Base-by-base conservation (phyloP, 148 eudicot species). In the Chenopodium berlandieri region DNA sequence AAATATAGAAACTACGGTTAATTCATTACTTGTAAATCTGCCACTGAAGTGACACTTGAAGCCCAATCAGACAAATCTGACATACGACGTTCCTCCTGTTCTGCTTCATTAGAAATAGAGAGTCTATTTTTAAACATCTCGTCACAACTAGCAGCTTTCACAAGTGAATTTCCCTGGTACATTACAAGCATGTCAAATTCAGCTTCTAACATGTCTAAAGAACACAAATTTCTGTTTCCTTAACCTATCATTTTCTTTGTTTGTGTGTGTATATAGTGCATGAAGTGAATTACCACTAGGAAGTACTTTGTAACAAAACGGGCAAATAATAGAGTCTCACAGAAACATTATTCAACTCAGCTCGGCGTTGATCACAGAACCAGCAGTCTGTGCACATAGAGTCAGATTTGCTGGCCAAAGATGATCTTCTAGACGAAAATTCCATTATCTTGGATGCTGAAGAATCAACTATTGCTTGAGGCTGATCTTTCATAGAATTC, bases 41-140 rank as follows among this genome's bases (percentile, higher is more conserved):
- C 84, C 23, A 91, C 88, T 63, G 97, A 93, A 78, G 92, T 82
- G 71, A 90, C 85, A 80, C 97, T 93, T 19, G 92, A 88, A 75
- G 91, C 93, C 98, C 94, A 93, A 85, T 95, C 98, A n/a, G 99
- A 93, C 85, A 91, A 80, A 86, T 92, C 97, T 82, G 97, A 95
- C 97, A 93, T 90, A 66, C 97, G 97, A 7, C 97, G 94, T 81
- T 95, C 97, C 83, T 93, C 97, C 84, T 86, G 97, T 80, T 91
- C 92, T 65, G 75, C 89, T 52, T 66, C 90, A 78, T 86, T 87
- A 44, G 88, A 73, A 32, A 83, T 71, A 27, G 85, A 82, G 5
- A 74, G 31, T 75, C 85, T 88, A 44, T 78, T 84, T 82, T 82
- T 86, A 30, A 86, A 78, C 84, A 87, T 78, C 58, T 89, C 93